Evolutionary conservation across 441 rosid genomes (phyloP), one percentile per base, ranked within the genome.

Genomic region (Flueggea neowawraea): DNA sequence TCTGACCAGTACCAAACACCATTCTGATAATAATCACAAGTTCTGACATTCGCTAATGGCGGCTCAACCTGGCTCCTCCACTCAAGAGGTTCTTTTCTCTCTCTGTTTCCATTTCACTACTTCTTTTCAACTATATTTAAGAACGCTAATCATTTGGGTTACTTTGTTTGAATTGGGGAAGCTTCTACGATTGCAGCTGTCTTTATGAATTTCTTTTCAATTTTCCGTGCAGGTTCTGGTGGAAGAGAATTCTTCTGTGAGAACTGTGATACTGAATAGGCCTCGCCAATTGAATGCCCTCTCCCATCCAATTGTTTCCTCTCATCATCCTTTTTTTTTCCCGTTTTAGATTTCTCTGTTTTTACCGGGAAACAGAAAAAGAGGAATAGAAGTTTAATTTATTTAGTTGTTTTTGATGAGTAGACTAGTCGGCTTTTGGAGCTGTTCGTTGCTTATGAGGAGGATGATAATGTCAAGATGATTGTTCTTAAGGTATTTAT

Each of bases 271-370:
- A 28, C 70, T 90, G 12, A 86, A 86, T 81, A 80, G 91, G 71
- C 81, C 91, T 33, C 84, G 69, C 75, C 89, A 83, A 58, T 73
- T 88, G 68, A 90, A 90, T 81, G 95, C 92, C 39, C 79, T 85
- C 52, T 82, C 85, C 12, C 65, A 50, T 70, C 55, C 60, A 12
- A 90, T 90, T 92, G 95, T 89, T 56, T 8, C 15, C 45, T 43
- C 45, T 43, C 45, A 43, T 43, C 45, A 43, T 43, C 28, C 28
- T 22, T 43, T 43, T 11, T 43, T 43, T 43, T 43, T 43, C 45
- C 9, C 12, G 13, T 53, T 31, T 49, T 8, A 8, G 1, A 6
- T 15, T 41, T 43, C 45, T 11, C 45, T 11, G 12, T 6, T 43
- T 43, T 43, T 43, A 43, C 12, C 13, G 12, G 1, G 28, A 22